Conservation (phyloP, 805 yeast species). For the Starmerella riodocensis region DNA sequence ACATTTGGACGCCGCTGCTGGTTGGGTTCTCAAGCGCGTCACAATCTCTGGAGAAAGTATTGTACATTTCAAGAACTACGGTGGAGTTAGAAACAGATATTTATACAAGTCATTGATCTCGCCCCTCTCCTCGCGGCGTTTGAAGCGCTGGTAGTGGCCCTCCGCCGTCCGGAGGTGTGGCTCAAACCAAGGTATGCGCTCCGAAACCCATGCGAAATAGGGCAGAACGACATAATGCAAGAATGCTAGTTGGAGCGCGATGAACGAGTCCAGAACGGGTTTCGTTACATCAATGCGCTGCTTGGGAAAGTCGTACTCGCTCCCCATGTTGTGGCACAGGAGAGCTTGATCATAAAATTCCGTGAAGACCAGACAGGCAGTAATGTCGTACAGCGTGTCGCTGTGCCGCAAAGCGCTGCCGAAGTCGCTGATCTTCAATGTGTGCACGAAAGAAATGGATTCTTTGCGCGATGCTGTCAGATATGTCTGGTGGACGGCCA, state of each 20-base stretch:
- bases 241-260: constrained; percentile 13
- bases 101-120: not conserved
- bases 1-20: too few relatives aligned
- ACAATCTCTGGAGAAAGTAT: too few relatives aligned
- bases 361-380: constrained; percentile 10
- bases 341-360: constrained; percentile 9
- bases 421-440: constrained; percentile 90
- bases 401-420: constrained; percentile 82
- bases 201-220: constrained; percentile 15
- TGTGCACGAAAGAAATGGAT: constrained; percentile 26
- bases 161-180: constrained; percentile 3
- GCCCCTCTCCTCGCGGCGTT: constrained; percentile 24
- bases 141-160: constrained; percentile 48
- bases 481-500: constrained; percentile 63
- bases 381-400: constrained; percentile 9
- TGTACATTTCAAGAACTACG: not conserved
- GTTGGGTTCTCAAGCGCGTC: too few relatives aligned
- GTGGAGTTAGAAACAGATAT: too few relatives aligned
- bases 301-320: not conserved
- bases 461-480: not conserved
- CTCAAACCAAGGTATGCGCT: constrained; percentile 7
- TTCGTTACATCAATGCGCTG: constrained; percentile 1
- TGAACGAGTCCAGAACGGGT: constrained; percentile 7
- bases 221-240: constrained; percentile 13
- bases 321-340: constrained; percentile 4